A percentile compares a stretch with the other conserved stretches of the same genome.
Conservation (phyloP, 1,284 basidiomycete species). For the Ustilago hordei region DNA sequence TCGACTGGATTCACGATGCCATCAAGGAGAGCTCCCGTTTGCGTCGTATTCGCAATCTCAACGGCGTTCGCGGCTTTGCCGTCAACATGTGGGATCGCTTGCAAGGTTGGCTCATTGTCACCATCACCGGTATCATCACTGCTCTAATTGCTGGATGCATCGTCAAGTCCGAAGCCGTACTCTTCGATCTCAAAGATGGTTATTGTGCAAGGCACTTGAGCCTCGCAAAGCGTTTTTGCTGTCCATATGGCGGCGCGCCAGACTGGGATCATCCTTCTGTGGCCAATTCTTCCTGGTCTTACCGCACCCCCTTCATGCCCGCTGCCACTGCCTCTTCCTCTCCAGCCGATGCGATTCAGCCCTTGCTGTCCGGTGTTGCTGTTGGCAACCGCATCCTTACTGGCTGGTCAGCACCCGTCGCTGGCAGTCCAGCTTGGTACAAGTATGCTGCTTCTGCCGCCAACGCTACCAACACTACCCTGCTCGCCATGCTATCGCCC, state of each 20-base stretch:
- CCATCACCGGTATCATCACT: slow-evolving; percentile 73
- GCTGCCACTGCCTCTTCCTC: slow-evolving; percentile 14
- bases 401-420: slow-evolving; percentile 61
- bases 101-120: slow-evolving; percentile 86
- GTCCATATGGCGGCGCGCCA: slow-evolving; percentile 69
- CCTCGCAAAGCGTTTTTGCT: slow-evolving; percentile 85
- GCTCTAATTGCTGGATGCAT: slow-evolving; percentile 82
- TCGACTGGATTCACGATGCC: slow-evolving; percentile 70
- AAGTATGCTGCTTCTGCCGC: slow-evolving; percentile 42
- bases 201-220: slow-evolving; percentile 81
- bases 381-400: slow-evolving; percentile 53
- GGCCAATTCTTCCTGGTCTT: slow-evolving; percentile 27
- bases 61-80: slow-evolving; percentile 76
- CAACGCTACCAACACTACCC: slow-evolving; percentile 18
- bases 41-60: slow-evolving; percentile 62
- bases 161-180: slow-evolving; percentile 84
- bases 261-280: slow-evolving; percentile 49
- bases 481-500: slow-evolving; percentile 15
- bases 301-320: slow-evolving; percentile 39
- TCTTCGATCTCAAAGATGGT: slow-evolving; percentile 95
- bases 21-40: slow-evolving; percentile 70
- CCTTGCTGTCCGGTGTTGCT: slow-evolving; percentile 45
- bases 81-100: slow-evolving; percentile 82
- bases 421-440: slow-evolving; percentile 55
- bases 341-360: slow-evolving; percentile 23